Conservation (phyloP, 441 rosid genomes). For the Populus hybrid region DNA sequence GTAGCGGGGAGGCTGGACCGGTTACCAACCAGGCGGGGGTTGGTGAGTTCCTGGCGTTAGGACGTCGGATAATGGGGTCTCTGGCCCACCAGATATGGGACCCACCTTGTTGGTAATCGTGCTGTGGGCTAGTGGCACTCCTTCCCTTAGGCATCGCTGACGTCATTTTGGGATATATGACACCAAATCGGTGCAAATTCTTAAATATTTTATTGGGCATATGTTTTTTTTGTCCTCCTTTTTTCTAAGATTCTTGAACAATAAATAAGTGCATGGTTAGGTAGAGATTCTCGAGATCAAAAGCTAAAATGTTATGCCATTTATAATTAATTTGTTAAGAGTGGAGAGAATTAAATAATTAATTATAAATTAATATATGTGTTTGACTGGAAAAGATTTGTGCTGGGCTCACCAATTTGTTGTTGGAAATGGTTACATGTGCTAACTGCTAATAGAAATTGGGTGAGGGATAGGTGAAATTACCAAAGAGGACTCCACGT, state of each 20-base stretch:
- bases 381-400: not conserved
- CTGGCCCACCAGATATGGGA: not conserved
- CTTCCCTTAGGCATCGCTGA: not conserved
- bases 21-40: conserved; percentile 41
- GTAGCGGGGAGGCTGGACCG: conserved; percentile 21
- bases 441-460: not conserved
- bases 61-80: not conserved
- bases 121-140: not conserved
- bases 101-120: not conserved
- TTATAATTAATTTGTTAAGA: not conserved
- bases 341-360: not conserved
- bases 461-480: not conserved
- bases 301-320: not conserved
- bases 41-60: conserved; percentile 34
- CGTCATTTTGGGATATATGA: not conserved
- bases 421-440: not conserved
- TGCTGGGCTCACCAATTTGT: not conserved
- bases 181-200: not conserved
- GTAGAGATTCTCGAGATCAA: no score
- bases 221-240: no score
- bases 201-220: no score
- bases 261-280: no score
- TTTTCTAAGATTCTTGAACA: no score
- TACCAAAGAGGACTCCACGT: not conserved
- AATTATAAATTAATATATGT: no score